phyloP scores from a whole-genome alignment of 345 rosid species.

The Erodium maritimum region DNA sequence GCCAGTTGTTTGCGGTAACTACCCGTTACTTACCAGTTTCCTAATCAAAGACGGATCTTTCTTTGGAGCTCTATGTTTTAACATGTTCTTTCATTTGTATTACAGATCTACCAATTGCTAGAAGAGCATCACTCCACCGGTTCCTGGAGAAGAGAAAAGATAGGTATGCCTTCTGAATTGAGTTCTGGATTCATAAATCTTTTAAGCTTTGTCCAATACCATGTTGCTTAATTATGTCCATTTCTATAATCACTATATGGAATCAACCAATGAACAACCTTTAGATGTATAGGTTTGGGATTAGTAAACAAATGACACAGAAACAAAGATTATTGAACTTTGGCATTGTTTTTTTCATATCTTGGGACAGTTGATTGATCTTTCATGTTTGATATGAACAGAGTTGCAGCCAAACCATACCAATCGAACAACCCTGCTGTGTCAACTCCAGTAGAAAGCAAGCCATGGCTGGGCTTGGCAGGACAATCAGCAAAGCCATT shows the following conservation, averaged over 20 bases:
- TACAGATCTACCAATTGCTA: constrained; percentile 82
- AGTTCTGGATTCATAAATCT: too few species aligned
- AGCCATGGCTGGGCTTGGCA: constrained; percentile 66
- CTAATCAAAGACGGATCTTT: not conserved
- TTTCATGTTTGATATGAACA: constrained; percentile 13
- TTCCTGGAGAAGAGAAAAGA: constrained; percentile 91
- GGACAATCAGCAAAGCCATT: constrained; percentile 24
- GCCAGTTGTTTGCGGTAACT: constrained; percentile 44
- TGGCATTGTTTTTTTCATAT: too few species aligned
- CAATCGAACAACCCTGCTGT: constrained; percentile 16
- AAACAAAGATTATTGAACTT: too few species aligned
- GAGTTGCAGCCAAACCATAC: constrained; percentile 59
- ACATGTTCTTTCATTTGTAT: not conserved
- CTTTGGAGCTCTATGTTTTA: not conserved
- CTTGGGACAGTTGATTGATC: not conserved
- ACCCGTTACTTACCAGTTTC: not conserved
- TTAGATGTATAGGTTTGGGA: too few species aligned
- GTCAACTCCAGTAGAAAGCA: constrained; percentile 24
- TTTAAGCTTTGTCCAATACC: too few species aligned
- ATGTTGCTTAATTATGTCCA: too few species aligned
- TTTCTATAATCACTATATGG: too few species aligned
- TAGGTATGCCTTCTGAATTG: constrained; percentile 35
- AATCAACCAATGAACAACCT: too few species aligned
- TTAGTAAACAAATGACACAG: too few species aligned
- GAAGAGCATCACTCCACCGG: constrained; percentile 88